Base-by-base conservation (phyloP, 73 alveolate species). In the Symbiodinium natans region DNA sequence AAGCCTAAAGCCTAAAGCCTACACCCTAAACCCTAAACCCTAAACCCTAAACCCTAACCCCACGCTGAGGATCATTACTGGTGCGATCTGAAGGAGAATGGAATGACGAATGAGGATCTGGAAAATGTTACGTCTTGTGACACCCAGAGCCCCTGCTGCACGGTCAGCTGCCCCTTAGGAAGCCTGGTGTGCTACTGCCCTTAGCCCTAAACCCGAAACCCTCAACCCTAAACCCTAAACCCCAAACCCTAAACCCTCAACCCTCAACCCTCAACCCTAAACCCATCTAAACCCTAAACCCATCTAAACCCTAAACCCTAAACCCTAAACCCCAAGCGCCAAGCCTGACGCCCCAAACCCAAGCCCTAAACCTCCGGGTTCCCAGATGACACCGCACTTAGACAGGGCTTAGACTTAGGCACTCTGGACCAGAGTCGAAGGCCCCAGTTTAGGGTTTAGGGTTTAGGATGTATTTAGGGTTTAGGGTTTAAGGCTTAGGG, bases 31-130 rank as follows among this genome's bases (percentile, higher is more conserved):
- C n/a, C n/a, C n/a, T n/a, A n/a, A n/a, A n/a, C n/a, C n/a, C n/a
- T n/a, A n/a, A n/a, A n/a, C n/a, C n/a, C n/a, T n/a, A n/a, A n/a
- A n/a, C n/a, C n/a, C n/a, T n/a, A n/a, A n/a, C n/a, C n/a, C n/a
- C n/a, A n/a, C n/a, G n/a, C 87, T 27, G 27, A 90, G 96, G 41
- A 29, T 38, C 96, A 90, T 40, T 90, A 90, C 75, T 90, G 96
- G 96, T 90, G 96, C 39, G 87, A 90, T 41, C 52, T 90, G 33
- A 33, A 63, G n/a, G 54, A 63, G n/a, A 90, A 84, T 31, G 96
- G 96, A 13, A 41, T 90, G 48, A 29, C 88, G 9, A 29, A 63
- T 3, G 88, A 29, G 25, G 88, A 63, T 27, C 41, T 90, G 87
- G 23, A 40, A 88, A 71, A 90, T 19, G 87, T 90, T 43, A 90